A percentile compares a stretch with the other conserved stretches of the same genome.
Evolutionary conservation across 768 basidiomycete species (phyloP).

Genomic region (Boletus pseudopeckii): DNA sequence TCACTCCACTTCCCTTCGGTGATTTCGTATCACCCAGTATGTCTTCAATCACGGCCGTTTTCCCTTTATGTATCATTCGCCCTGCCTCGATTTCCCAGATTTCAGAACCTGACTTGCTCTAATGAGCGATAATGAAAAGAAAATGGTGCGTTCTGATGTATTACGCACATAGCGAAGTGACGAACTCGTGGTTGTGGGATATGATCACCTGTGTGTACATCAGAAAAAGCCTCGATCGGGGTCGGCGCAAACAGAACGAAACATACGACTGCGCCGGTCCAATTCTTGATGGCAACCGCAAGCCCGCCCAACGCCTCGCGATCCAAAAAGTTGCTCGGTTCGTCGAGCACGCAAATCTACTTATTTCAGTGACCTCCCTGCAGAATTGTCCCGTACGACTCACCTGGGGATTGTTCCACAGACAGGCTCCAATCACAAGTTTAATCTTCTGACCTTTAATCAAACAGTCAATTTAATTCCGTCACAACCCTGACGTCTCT

Average conservation of each 20-base stretch:
- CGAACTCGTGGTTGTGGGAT: conserved; percentile 92
- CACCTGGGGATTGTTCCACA: conserved; percentile 95
- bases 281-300: conserved; percentile 91
- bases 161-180: conserved; percentile 71
- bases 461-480: conserved; percentile 10
- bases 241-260: conserved; percentile 11
- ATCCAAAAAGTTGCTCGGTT: conserved; percentile 96
- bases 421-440: conserved; percentile 87
- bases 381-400: conserved; percentile 10
- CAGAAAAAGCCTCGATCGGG: conserved; percentile 12
- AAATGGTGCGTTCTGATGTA: background rate
- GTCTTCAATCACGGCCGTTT: conserved; percentile 81
- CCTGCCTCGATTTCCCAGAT: conserved; percentile 94
- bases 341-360: conserved; percentile 72
- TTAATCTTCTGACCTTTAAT: conserved; percentile 92
- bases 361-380: conserved; percentile 26
- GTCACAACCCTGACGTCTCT: conserved; percentile 18
- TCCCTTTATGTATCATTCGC: conserved; percentile 83
- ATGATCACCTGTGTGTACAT: conserved; percentile 71
- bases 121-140: conserved; percentile 9
- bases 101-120: conserved; percentile 61
- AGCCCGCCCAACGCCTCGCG: conserved; percentile 93
- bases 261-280: conserved; percentile 83
- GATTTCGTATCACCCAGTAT: conserved; percentile 69
- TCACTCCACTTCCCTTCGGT: conserved; percentile 64